Conservation (phyloP, 1,284 basidiomycete genomes). For the Cystobasidium pallidum region DNA sequence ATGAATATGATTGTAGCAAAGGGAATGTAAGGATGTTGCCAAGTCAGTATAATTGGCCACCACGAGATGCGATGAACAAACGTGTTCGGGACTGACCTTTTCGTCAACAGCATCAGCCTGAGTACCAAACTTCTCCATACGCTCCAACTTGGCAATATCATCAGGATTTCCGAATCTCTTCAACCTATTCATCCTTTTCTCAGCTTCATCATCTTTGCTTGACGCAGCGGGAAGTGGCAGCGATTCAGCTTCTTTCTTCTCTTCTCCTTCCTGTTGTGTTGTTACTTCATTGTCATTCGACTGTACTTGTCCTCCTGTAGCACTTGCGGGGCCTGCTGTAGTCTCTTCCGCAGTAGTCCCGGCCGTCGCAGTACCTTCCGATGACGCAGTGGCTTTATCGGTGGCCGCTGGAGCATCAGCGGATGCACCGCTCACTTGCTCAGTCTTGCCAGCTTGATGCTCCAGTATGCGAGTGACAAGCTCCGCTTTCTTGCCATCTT, state of each 20-base stretch:
- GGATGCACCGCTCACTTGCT: not conserved
- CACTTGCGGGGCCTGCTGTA: not conserved
- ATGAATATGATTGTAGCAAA: too few relatives aligned
- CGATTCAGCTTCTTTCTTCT: not conserved
- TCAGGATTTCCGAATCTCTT: slow-evolving; percentile 37
- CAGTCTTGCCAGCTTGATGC: slow-evolving; percentile 20
- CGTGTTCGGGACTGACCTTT: slow-evolving; percentile 16
- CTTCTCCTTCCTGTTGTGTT: not conserved
- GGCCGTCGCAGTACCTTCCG: slow-evolving; percentile 1
- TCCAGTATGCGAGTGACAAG: slow-evolving; percentile 37
- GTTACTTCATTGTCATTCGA: not conserved
- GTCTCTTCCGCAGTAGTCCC: not conserved
- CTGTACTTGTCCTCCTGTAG: not conserved
- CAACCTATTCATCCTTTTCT: slow-evolving; percentile 26
- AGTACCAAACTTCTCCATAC: slow-evolving; percentile 33
- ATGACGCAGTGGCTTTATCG: slow-evolving; percentile 17
- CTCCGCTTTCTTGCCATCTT: slow-evolving; percentile 33
- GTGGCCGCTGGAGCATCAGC: slow-evolving; percentile 1
- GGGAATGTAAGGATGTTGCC: not conserved
- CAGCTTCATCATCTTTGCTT: slow-evolving; percentile 31
- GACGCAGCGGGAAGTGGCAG: slow-evolving; percentile 2
- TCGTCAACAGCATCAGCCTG: slow-evolving; percentile 18
- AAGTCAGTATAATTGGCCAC: not conserved
- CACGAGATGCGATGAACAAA: not conserved
- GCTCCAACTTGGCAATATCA: slow-evolving; percentile 34